Evolutionary conservation across 2,329 filamentous ascomycete species (phyloP).

Genomic region (Fusarium sp.): DNA sequence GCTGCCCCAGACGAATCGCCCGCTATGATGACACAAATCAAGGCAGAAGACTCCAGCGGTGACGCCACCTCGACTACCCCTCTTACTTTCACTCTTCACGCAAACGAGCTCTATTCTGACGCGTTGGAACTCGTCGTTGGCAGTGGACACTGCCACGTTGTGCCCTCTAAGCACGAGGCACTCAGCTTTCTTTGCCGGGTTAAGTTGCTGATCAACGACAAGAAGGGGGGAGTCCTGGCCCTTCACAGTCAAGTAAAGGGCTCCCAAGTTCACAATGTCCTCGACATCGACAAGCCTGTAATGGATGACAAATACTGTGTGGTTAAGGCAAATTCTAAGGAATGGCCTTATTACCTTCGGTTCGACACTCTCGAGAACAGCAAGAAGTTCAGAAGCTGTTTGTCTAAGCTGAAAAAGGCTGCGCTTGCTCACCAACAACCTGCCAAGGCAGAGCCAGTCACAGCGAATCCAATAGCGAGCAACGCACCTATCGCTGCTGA

Average conservation of each 20-base stretch:
- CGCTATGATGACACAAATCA: too few relatives aligned
- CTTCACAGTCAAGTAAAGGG: constrained; percentile 30
- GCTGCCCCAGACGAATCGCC: not conserved
- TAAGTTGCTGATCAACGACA: constrained; percentile 24
- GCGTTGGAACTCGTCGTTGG: constrained; percentile 31
- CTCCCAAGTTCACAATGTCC: constrained; percentile 30
- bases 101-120: not conserved
- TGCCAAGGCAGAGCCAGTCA: not conserved
- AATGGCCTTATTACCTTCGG: constrained; percentile 30
- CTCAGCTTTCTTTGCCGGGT: constrained; percentile 29
- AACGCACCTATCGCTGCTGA: not conserved
- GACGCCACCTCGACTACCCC: not conserved
- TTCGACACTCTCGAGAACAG: constrained; percentile 31
- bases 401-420: constrained; percentile 22
- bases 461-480: not conserved
- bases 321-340: constrained; percentile 13
- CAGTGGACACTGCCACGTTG: constrained; percentile 30
- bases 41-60: not conserved
- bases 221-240: not conserved
- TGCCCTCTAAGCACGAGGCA: constrained; percentile 22
- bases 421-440: not conserved
- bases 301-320: constrained; percentile 42
- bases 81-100: not conserved
- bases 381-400: constrained; percentile 22
- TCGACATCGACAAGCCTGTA: constrained; percentile 36